Evolutionary conservation across 2,329 filamentous ascomycete species (phyloP).

Genomic region (Aplosporella prunicola): DNA sequence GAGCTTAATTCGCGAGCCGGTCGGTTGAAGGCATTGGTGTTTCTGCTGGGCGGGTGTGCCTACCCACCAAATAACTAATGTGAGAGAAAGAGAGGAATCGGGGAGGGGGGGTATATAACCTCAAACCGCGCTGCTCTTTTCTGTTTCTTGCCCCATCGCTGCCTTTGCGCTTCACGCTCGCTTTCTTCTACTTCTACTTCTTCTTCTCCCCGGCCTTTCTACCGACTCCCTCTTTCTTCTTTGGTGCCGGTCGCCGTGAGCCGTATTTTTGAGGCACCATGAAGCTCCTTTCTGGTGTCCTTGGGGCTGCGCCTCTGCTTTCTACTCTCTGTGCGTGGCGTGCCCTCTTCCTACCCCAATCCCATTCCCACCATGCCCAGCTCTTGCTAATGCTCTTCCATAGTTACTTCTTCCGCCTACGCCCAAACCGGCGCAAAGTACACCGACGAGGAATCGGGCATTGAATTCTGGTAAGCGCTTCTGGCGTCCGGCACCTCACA

Average conservation of each 20-base stretch:
- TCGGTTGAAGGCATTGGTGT: no score
- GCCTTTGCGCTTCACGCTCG: no score
- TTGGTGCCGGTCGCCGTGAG: slow-evolving; percentile 12
- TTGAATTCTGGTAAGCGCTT: slow-evolving; percentile 7
- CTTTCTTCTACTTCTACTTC: no score
- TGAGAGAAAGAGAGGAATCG: no score
- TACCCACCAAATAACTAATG: no score
- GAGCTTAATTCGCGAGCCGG: no score
- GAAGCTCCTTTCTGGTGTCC: slow-evolving; percentile 25
- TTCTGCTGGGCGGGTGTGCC: no score
- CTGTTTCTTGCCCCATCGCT: no score
- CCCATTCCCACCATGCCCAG: background rate
- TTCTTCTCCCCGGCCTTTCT: slow-evolving; percentile 11
- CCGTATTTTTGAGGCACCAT: slow-evolving; percentile 20
- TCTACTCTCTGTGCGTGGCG: slow-evolving; percentile 23
- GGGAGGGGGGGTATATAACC: no score
- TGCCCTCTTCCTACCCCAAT: background rate
- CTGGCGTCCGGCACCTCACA: background rate
- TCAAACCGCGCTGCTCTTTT: no score
- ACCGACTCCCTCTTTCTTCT: slow-evolving; percentile 1
- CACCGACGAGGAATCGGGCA: slow-evolving; percentile 4
- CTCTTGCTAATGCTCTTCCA: slow-evolving; percentile 10
- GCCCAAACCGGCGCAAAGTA: slow-evolving; percentile 18
- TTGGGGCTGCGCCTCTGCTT: slow-evolving; percentile 29
- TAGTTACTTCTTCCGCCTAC: slow-evolving; percentile 19